These are phyloP conservation scores for Porogramme epimiltina DNA, from an alignment of 1,284 basidiomycete species.

Conservation along the genomic window DNA sequence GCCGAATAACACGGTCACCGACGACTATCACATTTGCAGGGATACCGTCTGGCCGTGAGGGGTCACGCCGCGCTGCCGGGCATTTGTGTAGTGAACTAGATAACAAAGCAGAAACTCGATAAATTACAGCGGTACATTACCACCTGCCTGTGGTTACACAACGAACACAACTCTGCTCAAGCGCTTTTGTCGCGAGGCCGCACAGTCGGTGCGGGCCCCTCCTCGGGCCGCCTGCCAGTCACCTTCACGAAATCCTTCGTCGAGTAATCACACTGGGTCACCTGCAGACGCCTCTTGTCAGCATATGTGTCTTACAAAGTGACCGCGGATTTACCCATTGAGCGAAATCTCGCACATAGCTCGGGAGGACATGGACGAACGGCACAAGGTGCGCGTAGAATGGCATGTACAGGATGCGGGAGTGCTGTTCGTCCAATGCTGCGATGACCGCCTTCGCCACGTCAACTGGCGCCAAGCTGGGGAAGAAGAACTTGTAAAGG, in stretches of 20 bases:
- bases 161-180: background rate
- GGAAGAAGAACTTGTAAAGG: conserved; percentile 73
- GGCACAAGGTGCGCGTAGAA: conserved; percentile 69
- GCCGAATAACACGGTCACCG: too few relatives aligned
- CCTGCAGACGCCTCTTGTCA: conserved; percentile 38
- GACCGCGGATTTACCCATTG: conserved; percentile 59
- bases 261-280: conserved; percentile 8
- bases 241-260: conserved; percentile 51
- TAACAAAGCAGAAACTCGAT: background rate
- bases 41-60: too few relatives aligned
- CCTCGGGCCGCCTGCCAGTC: conserved; percentile 46
- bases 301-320: background rate
- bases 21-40: too few relatives aligned
- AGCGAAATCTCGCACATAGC: conserved; percentile 68
- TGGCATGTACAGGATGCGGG: conserved; percentile 70
- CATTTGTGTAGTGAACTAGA: too few relatives aligned
- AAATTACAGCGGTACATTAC: conserved; percentile 18
- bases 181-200: conserved; percentile 3
- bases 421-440: conserved; percentile 78
- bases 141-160: background rate
- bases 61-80: background rate
- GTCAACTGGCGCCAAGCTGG: conserved; percentile 69
- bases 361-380: conserved; percentile 60
- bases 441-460: conserved; percentile 83
- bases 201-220: conserved; percentile 29